These are phyloP conservation scores for Monosporascus cannonballus DNA, from an alignment of 2,329 filamentous ascomycete species.

Conservation along the genomic window DNA sequence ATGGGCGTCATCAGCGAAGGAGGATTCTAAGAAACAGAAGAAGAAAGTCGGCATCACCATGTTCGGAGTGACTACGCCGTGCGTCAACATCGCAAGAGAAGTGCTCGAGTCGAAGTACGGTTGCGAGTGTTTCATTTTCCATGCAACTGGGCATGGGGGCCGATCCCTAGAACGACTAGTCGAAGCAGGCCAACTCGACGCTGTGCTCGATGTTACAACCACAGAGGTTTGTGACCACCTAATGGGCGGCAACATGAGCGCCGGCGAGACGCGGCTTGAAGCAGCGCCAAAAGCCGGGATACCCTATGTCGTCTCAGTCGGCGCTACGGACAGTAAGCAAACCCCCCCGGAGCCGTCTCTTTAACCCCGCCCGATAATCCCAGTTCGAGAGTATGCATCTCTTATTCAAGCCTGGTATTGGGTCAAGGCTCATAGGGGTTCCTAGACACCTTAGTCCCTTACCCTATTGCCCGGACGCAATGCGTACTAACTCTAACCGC, in stretches of 20 bases:
- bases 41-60: conserved; percentile 60
- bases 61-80: conserved; percentile 69
- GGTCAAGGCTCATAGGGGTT: too few species aligned
- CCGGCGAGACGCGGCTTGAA: conserved; percentile 49
- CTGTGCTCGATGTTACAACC: conserved; percentile 64
- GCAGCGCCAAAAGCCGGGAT: conserved; percentile 52
- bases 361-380: too few species aligned
- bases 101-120: conserved; percentile 39
- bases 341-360: not conserved
- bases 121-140: conserved; percentile 60
- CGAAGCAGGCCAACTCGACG: conserved; percentile 51
- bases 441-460: too few species aligned
- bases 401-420: too few species aligned
- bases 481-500: too few species aligned
- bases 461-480: too few species aligned
- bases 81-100: conserved; percentile 48
- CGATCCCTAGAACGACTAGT: conserved; percentile 63
- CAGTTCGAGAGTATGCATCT: too few species aligned
- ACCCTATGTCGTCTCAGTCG: conserved; percentile 45
- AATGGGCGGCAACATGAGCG: conserved; percentile 57
- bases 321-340: conserved; percentile 43
- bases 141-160: conserved; percentile 64
- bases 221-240: conserved; percentile 62
- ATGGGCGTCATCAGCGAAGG: conserved; percentile 5
- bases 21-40: conserved; percentile 19